These are phyloP conservation scores for Leccinum sublutescens DNA, from an alignment of 768 basidiomycete genomes.

Conservation along the genomic window DNA sequence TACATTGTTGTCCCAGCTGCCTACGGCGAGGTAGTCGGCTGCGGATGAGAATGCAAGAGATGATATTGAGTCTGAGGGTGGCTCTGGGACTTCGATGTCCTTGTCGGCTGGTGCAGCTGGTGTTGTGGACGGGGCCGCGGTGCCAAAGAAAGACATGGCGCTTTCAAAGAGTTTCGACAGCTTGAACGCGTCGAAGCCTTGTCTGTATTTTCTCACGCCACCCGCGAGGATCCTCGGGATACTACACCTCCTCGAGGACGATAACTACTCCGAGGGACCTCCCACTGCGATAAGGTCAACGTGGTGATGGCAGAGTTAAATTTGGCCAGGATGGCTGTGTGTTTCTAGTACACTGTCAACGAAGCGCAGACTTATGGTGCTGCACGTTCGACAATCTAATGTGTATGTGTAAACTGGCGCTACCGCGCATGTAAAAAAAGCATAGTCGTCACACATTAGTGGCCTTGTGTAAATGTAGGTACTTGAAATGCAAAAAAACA, in stretches of 20 bases:
- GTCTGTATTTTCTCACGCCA: conserved; percentile 27
- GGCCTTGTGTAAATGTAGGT: conserved; percentile 13
- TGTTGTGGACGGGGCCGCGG: conserved; percentile 32
- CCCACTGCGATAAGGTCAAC: background rate
- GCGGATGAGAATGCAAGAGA: conserved; percentile 79
- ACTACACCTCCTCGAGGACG: no score
- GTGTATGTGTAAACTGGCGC: background rate
- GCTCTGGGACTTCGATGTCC: conserved; percentile 78
- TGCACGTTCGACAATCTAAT: background rate
- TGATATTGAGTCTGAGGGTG: conserved; percentile 86
- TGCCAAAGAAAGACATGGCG: conserved; percentile 45
- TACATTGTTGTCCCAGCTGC: conserved; percentile 93
- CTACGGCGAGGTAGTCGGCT: conserved; percentile 89
- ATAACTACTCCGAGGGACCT: no score
- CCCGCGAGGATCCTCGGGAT: background rate
- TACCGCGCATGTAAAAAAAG: conserved; percentile 1
- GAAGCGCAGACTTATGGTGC: background rate
- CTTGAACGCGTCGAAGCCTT: background rate
- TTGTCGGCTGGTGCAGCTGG: conserved; percentile 52
- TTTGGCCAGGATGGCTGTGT: background rate
- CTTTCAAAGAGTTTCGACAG: background rate
- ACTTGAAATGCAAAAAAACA: conserved; percentile 3
- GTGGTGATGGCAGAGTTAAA: background rate
- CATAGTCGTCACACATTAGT: conserved; percentile 20
- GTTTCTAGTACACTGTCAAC: background rate